These are phyloP conservation scores for Hirsutella thompsonii DNA, from an alignment of 2,329 filamentous ascomycete genomes.

Conservation along the genomic window DNA sequence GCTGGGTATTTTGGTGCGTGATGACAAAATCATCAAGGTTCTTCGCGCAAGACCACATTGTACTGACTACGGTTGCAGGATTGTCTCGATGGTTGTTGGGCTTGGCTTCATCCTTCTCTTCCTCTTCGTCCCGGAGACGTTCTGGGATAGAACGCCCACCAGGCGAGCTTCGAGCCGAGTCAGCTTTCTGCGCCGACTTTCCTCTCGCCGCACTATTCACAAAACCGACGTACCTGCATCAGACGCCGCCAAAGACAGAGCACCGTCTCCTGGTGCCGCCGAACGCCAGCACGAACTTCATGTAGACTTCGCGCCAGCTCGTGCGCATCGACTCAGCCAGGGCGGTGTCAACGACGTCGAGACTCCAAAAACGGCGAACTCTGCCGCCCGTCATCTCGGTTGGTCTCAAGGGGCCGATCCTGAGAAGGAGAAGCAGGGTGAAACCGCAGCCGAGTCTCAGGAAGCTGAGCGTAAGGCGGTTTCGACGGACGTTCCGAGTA, in stretches of 20 bases:
- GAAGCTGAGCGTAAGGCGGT: no score
- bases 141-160: conserved; percentile 75
- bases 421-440: background rate
- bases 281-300: conserved; percentile 14
- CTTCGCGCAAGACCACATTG: no score
- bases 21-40: no score
- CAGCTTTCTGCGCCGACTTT: conserved; percentile 33
- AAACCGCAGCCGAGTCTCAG: no score
- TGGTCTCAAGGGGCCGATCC: background rate
- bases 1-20: conserved; percentile 75
- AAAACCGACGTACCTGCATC: background rate
- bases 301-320: conserved; percentile 15
- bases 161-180: conserved; percentile 26
- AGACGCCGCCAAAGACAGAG: conserved; percentile 1
- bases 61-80: conserved; percentile 46
- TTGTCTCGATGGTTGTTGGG: conserved; percentile 69
- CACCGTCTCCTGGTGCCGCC: conserved; percentile 7
- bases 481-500: no score
- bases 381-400: background rate
- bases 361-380: background rate
- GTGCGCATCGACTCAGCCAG: background rate
- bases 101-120: conserved; percentile 63
- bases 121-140: conserved; percentile 87
- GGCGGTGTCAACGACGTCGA: background rate
- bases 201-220: conserved; percentile 23